Evolutionary conservation across 176 grass and related monocot genomes (phyloP), one percentile per base, ranked within the genome.

Genomic region (Elymus sibiricus): DNA sequence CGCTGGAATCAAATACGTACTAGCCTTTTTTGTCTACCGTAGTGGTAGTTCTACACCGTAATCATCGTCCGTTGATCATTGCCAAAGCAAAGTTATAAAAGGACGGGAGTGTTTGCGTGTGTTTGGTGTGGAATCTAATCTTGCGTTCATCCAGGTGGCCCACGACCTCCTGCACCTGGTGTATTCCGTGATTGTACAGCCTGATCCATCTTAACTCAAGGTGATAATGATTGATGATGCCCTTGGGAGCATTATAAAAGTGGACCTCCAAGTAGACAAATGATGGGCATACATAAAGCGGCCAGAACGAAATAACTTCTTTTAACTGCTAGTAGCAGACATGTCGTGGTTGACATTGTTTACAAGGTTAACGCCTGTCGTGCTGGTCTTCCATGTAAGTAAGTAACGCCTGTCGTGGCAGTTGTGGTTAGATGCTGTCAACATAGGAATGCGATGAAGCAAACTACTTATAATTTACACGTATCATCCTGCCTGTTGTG

Each of bases 51-150:
- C 61, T 29, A 61, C 51, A 76, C 78, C 28, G 40, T 84, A 84
- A 87, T 90, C 81, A 81, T 77, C 26, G 14, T 51, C 15, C 31
- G 42, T 91, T 84, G 76, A 88, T 87, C 85, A 70, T 76, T 63
- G 31, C 47, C 76, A 75, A 91, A 84, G 89, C 62, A 84, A 87
- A 84, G 81, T 80, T 79, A 28, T 8, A 49, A 56, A 68, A 61
- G 46, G 37, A 10, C 2, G 13, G 44, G 9, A 1, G 7, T 60
- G 28, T 79, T 38, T 79, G 70, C 71, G 83, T 80, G 72, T n/a
- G 85, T 14, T 58, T 12, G 58, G 82, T 78, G 90, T 58, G 86
- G 86, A 85, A 89, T 89, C 83, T 92, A 85, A 79, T 78, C 38
- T 25, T 9, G 60, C 68, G 71, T 56, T 11, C 71, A 2, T 74